Conservation (phyloP, 805 yeast species). For the Candida schatavii region DNA sequence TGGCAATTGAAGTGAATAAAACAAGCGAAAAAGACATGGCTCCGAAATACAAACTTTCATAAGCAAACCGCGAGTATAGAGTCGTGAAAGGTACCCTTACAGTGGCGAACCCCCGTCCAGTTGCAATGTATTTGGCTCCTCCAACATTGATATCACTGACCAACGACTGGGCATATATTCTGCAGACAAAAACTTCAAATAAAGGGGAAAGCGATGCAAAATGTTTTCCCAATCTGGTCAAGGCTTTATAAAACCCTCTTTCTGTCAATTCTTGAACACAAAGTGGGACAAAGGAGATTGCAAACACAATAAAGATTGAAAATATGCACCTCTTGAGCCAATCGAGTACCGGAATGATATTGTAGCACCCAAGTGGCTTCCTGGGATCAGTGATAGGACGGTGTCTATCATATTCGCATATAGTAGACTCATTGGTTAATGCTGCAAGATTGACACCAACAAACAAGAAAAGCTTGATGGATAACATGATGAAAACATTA, state of each 20-base stretch:
- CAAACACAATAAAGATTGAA: constrained; percentile 79
- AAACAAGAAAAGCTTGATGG: constrained; percentile 69
- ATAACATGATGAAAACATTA: constrained; percentile 72
- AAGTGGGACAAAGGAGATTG: constrained; percentile 76
- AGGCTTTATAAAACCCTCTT: constrained; percentile 76
- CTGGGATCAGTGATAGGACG: constrained; percentile 65
- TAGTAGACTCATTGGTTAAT: constrained; percentile 67
- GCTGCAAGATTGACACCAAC: constrained; percentile 69
- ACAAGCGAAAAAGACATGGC: constrained; percentile 49
- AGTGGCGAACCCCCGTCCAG: constrained; percentile 86
- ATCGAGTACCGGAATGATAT: constrained; percentile 68
- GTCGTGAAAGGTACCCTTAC: constrained; percentile 75
- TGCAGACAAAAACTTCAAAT: constrained; percentile 82
- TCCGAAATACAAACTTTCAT: constrained; percentile 65
- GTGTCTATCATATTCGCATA: constrained; percentile 65
- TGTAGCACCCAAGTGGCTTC: constrained; percentile 71
- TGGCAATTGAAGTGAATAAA: constrained; percentile 53
- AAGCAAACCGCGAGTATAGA: constrained; percentile 70
- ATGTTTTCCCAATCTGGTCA: constrained; percentile 67
- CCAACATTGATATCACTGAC: constrained; percentile 73
- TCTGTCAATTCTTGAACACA: constrained; percentile 78
- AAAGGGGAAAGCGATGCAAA: constrained; percentile 70
- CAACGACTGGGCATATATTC: constrained; percentile 70
- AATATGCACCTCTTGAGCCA: constrained; percentile 81
- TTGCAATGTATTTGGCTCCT: constrained; percentile 83